Percentiles rank a stretch among this genome's conserved stretches.
These are phyloP conservation scores for Globisporangium middletonii DNA, from an alignment of 352 stramenopile genomes.

Conservation along the genomic window DNA sequence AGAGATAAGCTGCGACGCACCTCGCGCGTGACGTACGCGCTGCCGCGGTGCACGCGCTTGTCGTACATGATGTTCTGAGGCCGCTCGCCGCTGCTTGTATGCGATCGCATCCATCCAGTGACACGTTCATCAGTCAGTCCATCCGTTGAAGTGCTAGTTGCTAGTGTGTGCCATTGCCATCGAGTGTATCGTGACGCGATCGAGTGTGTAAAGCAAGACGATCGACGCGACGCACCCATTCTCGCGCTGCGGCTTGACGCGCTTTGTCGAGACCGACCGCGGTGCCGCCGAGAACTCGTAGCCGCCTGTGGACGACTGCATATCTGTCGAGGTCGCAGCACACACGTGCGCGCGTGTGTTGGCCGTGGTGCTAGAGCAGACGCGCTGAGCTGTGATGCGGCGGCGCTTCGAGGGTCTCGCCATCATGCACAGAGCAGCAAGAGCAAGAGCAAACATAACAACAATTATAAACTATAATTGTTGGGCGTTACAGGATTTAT, in stretches of 20 bases:
- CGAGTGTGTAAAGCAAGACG: not conserved
- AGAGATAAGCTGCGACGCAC: constrained; percentile 10
- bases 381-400: too few relatives aligned
- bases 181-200: not conserved
- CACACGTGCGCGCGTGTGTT: not conserved
- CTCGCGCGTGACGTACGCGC: constrained; percentile 83
- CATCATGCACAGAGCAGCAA: not conserved
- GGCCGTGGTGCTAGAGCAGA: too few relatives aligned
- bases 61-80: constrained; percentile 94
- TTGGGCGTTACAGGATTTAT: not conserved
- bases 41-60: constrained; percentile 90
- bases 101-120: not conserved
- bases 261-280: constrained; percentile 70
- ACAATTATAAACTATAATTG: not conserved
- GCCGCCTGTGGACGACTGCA: constrained; percentile 33
- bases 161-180: not conserved
- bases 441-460: not conserved
- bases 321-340: not conserved
- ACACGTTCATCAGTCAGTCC: not conserved
- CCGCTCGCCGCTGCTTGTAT: constrained; percentile 27
- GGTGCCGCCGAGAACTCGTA: constrained; percentile 72
- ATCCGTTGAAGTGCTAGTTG: not conserved
- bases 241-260: constrained; percentile 43
- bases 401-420: not conserved
- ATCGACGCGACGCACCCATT: constrained; percentile 23